Evolutionary conservation across 805 yeast species (phyloP), one percentile per base, ranked within the genome.

Genomic region (Danielia oregonensis): DNA sequence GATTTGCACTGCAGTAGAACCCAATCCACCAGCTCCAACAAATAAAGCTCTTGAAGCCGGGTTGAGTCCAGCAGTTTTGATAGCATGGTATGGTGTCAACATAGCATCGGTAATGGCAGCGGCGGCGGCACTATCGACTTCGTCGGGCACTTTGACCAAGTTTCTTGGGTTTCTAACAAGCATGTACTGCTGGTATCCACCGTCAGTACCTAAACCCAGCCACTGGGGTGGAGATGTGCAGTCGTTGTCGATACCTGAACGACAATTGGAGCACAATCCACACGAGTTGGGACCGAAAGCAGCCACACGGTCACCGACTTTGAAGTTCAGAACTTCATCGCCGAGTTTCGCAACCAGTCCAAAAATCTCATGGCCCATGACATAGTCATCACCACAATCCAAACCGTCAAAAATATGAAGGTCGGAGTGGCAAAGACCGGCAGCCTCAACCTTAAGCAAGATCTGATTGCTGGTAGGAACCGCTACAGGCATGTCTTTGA

Each of bases 351-450:
- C 32, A 4, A 29, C 19, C 19, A 11, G 11, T 5, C 32, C 32
- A 16, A 9, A 6, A 22, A 29, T 29, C 12, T 29, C 32, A 16
- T 29, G 32, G 11, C 55, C 33, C 29, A 24, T 18, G 29, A 27
- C 29, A 16, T 16, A 27, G 12, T n/a, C 51, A 23, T 46, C 26
- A 3, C 15, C 24, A 14, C 22, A 17, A 10, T 17, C 10, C 21
- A 29, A 17, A 5, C 32, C 18, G n/a, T 29, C 36, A 18, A 63
- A 45, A 9, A 63, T 46, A 37, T 63, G 68, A 5, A 63, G 48
- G 40, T 68, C 73, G 34, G 65, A 56, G 33, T 52, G 57, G 40
- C 73, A 68, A 33, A 68, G 48, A 3, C 68, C 68, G 4, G 61
- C 65, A 4, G 67, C 68, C 37, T 62, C 64, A 8, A 63, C 44